These are phyloP conservation scores for Eucalyptus cloeziana DNA, from an alignment of 345 rosid species.

Conservation along the genomic window DNA sequence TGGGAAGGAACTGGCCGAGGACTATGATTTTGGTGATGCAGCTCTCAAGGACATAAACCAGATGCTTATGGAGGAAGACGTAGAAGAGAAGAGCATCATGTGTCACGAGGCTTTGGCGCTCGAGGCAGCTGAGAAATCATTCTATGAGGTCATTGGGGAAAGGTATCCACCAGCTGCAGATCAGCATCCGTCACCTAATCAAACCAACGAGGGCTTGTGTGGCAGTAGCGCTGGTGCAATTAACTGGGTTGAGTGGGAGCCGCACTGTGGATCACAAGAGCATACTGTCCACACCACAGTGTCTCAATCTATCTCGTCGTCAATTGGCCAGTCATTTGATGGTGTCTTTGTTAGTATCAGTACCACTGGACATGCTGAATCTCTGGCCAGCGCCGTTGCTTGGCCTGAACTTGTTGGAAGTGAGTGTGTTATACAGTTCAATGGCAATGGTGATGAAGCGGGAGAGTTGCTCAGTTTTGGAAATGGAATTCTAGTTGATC, in stretches of 20 bases:
- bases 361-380: constrained; percentile 7
- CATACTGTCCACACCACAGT: neutral
- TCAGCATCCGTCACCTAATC: neutral
- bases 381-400: constrained; percentile 6
- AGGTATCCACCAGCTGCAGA: constrained; percentile 19
- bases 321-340: neutral
- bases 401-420: constrained; percentile 16
- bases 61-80: constrained; percentile 60
- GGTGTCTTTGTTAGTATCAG: neutral
- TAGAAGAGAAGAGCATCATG: constrained; percentile 38
- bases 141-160: constrained; percentile 55
- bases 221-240: neutral
- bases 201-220: neutral
- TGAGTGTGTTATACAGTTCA: constrained; percentile 27
- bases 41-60: constrained; percentile 37
- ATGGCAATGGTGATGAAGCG: constrained; percentile 39
- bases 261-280: constrained; percentile 3
- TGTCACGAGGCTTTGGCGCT: constrained; percentile 47
- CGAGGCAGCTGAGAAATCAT: constrained; percentile 48
- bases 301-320: constrained; percentile 15
- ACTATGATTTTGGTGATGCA: constrained; percentile 40
- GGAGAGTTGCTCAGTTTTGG: constrained; percentile 32
- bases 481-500: constrained; percentile 6
- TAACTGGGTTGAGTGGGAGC: neutral
- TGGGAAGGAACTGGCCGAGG: constrained; percentile 5